Evolutionary conservation across 2,329 filamentous ascomycete genomes (phyloP), one percentile per base, ranked within the genome.

Genomic region (Calonectria henricotiae): DNA sequence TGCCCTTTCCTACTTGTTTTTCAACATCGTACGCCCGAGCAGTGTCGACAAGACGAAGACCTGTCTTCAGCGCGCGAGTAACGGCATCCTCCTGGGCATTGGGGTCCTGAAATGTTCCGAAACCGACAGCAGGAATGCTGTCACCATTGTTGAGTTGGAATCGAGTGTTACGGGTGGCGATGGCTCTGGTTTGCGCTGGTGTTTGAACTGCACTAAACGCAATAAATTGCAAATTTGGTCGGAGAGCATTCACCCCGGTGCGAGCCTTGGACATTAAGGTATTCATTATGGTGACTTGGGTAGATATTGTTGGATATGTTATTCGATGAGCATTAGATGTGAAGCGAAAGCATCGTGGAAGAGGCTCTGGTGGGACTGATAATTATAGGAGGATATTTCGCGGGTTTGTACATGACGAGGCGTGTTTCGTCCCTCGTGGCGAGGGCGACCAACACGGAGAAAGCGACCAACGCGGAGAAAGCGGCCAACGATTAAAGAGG

Each of bases 11-110:
- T 1, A 78, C 72, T 37, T 76, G 61, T 7, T 69, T 69, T 39
- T 79, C 76, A 0, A 68, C 65, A 20, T 70, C 49, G 51, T 70
- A 69, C 13, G 65, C 68, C 39, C 68, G 62, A 30, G 55, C 75
- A 41, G 80, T 82, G 47, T 84, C 82, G 47, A 85, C 83, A 5
- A 80, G 79, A 1, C 83, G 78, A 49, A 79, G 75, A 1, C 82
- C 81, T 3, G 72, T 71, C n/a, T 78, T 74, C 25, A 83, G 69
- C 6, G 78, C 78, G 8, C 61, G 49, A 13, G 30, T 60, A 2
- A 80, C 79, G 9, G 76, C 74, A 5, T 74, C 75, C 68, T 79
- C 76, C 27, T 80, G 78, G 0, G 73, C 75, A 61, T 78, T 77
- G 1, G 76, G 71, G n/a, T 80, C 74, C 44, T 80, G 75, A 44